Base-by-base conservation (phyloP, 352 stramenopile species). In the Blastocystis sp. region DNA sequence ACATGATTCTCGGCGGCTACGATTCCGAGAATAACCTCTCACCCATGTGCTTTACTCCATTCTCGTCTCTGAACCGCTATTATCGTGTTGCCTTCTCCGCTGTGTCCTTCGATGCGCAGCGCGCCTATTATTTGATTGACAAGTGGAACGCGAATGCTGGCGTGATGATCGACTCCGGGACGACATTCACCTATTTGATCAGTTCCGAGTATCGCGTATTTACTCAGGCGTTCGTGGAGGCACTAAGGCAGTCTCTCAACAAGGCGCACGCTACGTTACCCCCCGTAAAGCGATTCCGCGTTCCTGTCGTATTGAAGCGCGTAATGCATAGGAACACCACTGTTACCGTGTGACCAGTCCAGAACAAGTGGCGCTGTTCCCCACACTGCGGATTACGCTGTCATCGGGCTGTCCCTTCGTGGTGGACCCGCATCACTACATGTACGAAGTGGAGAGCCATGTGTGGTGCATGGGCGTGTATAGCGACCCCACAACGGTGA, bases 161-260 rank as follows among this genome's bases (percentile, higher is more conserved):
- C 17, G 63, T 87, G 17, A 77, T 87, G 65, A 87, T 87, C 54
- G 77, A 87, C 34, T 66, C 40, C 19, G 77, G 77, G 19, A 78
- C 77, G 43, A 77, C 77, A 3, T 87, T 87, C 43, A 78, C 52
- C 10, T 87, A 87, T 77, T 10, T 87, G 0, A 38, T 42, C 3
- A 24, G 17, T 42, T 48, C 57, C 24, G 77, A 77, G 54, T 87
- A 63, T 40, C 43, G 28, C 21, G 48, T 64, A 3, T 76, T 87
- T 14, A 42, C 79, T 21, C 24, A 57, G 24, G 62, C 62, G 9
- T 77, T 87, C 21, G 3, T 9, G 19, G 4, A 6, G 7, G 24
- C 52, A 11, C 10, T 64, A 3, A n/a, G 19, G 17, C 14, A 68
- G 38, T 17, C 48, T 17, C 21, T 81, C 4, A 6, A 11, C n/a